Evolutionary conservation across 148 eudicot species (phyloP).

Genomic region (Camellia japonica): DNA sequence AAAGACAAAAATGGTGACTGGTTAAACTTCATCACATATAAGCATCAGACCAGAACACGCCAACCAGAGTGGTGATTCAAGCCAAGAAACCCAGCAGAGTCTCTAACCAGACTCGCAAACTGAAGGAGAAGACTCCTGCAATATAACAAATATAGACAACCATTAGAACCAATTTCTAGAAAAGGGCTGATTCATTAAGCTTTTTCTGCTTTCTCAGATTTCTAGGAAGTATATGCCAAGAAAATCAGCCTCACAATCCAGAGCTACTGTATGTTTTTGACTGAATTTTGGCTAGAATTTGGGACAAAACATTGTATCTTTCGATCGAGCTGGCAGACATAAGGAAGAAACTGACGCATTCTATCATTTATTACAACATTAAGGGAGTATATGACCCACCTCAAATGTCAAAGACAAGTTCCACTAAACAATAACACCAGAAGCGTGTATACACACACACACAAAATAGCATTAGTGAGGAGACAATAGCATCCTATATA

Average conservation of each 20-base stretch:
- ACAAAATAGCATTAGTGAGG: no score
- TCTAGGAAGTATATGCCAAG: not conserved
- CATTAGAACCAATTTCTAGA: not conserved
- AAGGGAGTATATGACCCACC: no score
- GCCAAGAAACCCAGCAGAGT: not conserved
- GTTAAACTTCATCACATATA: not conserved
- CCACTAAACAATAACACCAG: no score
- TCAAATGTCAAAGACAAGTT: no score
- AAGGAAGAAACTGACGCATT: no score
- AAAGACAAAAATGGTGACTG: not conserved
- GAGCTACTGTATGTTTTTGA: no score
- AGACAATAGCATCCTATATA: no score
- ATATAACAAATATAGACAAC: constrained; percentile 2
- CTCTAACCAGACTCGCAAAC: constrained; percentile 7
- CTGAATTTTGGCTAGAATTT: not conserved
- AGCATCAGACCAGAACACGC: not conserved
- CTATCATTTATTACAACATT: no score
- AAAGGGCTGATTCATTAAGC: not conserved
- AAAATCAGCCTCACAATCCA: not conserved
- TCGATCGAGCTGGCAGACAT: no score
- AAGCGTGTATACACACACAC: no score
- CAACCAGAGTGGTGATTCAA: not conserved
- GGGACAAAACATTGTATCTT: not conserved
- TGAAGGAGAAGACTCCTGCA: constrained; percentile 14
- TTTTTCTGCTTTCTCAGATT: not conserved